Conservation (phyloP, 2,329 filamentous ascomycete genomes). For the Xylariaceae sp. region DNA sequence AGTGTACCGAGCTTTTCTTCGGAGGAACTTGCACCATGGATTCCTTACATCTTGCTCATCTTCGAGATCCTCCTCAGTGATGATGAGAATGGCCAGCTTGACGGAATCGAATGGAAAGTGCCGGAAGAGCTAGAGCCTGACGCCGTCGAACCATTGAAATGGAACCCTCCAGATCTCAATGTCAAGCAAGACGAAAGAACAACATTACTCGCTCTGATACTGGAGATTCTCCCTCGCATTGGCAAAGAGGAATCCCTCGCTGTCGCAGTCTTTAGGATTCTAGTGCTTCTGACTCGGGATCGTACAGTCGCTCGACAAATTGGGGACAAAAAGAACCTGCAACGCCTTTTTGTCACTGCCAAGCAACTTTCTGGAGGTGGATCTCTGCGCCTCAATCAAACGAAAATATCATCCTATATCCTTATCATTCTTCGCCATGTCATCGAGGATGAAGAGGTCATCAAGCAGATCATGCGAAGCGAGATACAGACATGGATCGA, state of each 20-base stretch:
- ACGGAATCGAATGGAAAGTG: constrained; percentile 67
- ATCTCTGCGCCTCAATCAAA: constrained; percentile 66
- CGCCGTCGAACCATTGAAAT: constrained; percentile 50
- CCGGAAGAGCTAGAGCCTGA: constrained; percentile 49
- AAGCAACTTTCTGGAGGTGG: constrained; percentile 83
- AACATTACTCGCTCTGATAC: constrained; percentile 71
- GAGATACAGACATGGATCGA: constrained; percentile 83
- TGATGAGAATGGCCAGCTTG: constrained; percentile 68
- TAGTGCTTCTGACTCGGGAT: constrained; percentile 83
- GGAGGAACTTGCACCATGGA: constrained; percentile 87
- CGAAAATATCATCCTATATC: constrained; percentile 58
- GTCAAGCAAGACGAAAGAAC: constrained; percentile 64
- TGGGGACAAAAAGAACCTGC: constrained; percentile 84
- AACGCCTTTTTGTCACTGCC: constrained; percentile 89
- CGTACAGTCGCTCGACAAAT: constrained; percentile 72
- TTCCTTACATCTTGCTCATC: constrained; percentile 84
- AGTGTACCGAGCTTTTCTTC: constrained; percentile 65
- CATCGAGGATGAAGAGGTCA: constrained; percentile 86
- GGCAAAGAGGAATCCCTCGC: constrained; percentile 85
- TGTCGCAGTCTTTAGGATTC: constrained; percentile 74
- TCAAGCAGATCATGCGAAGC: constrained; percentile 86
- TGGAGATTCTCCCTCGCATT: constrained; percentile 80
- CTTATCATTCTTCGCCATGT: constrained; percentile 89
- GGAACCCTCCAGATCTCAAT: constrained; percentile 59
- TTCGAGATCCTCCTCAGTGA: constrained; percentile 88